Evolutionary conservation across 176 grass and related monocot species (phyloP).

Genomic region (Musa troglodytarum): DNA sequence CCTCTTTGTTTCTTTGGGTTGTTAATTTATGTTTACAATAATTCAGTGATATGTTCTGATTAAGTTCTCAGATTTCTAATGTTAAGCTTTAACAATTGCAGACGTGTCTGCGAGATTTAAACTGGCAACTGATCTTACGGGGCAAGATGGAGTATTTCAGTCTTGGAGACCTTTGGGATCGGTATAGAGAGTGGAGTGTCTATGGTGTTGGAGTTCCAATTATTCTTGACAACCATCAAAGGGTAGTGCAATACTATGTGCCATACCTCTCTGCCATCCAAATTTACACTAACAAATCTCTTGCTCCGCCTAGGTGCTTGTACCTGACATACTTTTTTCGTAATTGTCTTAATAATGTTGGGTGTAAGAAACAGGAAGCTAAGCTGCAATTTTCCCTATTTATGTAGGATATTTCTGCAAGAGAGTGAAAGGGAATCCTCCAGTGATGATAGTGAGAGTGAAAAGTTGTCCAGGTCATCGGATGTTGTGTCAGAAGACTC

Average conservation of each 20-base stretch:
- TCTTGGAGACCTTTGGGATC: slow-evolving; percentile 49
- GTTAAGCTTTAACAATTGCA: slow-evolving; percentile 1
- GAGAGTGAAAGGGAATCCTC: slow-evolving; percentile 63
- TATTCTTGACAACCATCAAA: slow-evolving; percentile 9
- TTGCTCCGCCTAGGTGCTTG: slow-evolving; percentile 25
- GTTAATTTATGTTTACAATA: background rate
- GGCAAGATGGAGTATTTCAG: slow-evolving; percentile 41
- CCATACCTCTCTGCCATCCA: slow-evolving; percentile 64
- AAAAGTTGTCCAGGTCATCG: slow-evolving; percentile 41
- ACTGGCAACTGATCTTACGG: slow-evolving; percentile 29
- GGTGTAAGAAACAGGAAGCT: background rate
- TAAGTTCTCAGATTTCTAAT: background rate
- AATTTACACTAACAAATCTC: slow-evolving; percentile 49
- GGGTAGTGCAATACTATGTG: slow-evolving; percentile 44
- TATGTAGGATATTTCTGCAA: slow-evolving; percentile 10
- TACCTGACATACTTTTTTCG: background rate
- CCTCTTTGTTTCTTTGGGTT: background rate
- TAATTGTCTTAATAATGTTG: background rate
- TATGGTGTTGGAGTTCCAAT: slow-evolving; percentile 45
- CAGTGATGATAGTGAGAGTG: slow-evolving; percentile 48
- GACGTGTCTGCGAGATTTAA: slow-evolving; percentile 33
- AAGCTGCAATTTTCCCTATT: background rate
- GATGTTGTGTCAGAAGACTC: slow-evolving; percentile 44
- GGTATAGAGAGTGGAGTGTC: slow-evolving; percentile 42
- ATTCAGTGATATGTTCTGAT: background rate